Conservation (phyloP, 805 yeast species). For the Cyberlindnera meyerae region DNA sequence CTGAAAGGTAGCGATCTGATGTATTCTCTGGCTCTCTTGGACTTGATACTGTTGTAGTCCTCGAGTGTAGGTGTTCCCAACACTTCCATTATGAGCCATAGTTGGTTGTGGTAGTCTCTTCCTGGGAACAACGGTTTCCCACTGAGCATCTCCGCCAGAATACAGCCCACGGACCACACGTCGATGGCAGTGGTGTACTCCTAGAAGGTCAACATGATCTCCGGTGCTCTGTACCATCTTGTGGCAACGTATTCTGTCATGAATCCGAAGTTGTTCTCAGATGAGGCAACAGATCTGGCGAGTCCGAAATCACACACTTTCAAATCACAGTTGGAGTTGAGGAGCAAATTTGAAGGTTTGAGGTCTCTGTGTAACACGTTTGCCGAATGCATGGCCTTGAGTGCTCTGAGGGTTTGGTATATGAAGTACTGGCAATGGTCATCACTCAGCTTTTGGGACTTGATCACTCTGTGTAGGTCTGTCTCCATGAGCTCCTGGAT, state of each 20-base stretch:
- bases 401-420: conserved; percentile 65
- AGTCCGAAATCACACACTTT: conserved; percentile 79
- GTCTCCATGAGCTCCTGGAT: conserved; percentile 78
- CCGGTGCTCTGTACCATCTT: conserved; percentile 83
- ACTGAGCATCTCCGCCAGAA: conserved; percentile 61
- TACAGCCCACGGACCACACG: conserved; percentile 79
- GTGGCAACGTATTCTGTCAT: conserved; percentile 83
- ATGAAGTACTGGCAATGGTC: conserved; percentile 68
- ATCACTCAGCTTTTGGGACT: conserved; percentile 50
- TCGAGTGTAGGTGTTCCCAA: conserved; percentile 72
- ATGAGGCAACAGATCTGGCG: conserved; percentile 51
- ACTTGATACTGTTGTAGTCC: conserved; percentile 68
- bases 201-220: conserved; percentile 69
- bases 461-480: conserved; percentile 61
- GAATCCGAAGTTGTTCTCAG: conserved; percentile 45
- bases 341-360: conserved; percentile 66
- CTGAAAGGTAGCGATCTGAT: conserved; percentile 62
- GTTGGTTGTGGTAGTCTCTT: conserved; percentile 64
- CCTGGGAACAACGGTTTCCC: conserved; percentile 69
- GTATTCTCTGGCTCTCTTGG: conserved; percentile 72
- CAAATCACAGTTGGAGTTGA: conserved; percentile 67
- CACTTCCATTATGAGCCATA: conserved; percentile 59
- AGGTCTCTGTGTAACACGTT: conserved; percentile 72
- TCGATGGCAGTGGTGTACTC: conserved; percentile 75
- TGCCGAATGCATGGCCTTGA: conserved; percentile 67